These are phyloP conservation scores for Aspergillus latus DNA, from an alignment of 2,329 filamentous ascomycete species.

Conservation along the genomic window DNA sequence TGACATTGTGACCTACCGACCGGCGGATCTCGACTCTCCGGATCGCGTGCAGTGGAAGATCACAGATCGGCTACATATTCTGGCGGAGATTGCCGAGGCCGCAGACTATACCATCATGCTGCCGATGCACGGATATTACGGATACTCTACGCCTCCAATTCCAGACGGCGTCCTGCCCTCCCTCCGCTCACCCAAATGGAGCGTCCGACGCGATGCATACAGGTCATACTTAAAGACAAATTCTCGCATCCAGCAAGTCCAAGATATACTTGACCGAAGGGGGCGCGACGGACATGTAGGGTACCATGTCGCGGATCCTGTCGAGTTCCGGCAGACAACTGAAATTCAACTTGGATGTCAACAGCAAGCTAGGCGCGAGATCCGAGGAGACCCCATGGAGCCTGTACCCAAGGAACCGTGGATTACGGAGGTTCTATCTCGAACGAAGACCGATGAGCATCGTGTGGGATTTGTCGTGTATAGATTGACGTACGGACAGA, in stretches of 20 bases:
- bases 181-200: neutral
- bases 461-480: conserved; percentile 24
- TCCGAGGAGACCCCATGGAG: conserved; percentile 13
- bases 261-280: no score
- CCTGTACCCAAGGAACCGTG: conserved; percentile 20
- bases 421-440: conserved; percentile 8
- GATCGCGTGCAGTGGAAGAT: neutral
- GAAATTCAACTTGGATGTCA: conserved; percentile 3
- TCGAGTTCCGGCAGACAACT: neutral
- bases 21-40: neutral
- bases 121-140: conserved; percentile 29
- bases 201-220: neutral
- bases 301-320: neutral
- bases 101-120: conserved; percentile 27
- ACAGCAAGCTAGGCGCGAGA: conserved; percentile 14
- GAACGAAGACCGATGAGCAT: neutral
- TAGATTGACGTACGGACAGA: conserved; percentile 24
- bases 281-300: no score
- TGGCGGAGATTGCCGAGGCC: conserved; percentile 16
- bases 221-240: conserved; percentile 8
- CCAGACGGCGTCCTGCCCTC: neutral
- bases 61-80: conserved; percentile 14
- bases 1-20: neutral
- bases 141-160: neutral
- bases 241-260: neutral